Conservation (phyloP, 208 protist species). For the Herpetomonas muscarum region DNA sequence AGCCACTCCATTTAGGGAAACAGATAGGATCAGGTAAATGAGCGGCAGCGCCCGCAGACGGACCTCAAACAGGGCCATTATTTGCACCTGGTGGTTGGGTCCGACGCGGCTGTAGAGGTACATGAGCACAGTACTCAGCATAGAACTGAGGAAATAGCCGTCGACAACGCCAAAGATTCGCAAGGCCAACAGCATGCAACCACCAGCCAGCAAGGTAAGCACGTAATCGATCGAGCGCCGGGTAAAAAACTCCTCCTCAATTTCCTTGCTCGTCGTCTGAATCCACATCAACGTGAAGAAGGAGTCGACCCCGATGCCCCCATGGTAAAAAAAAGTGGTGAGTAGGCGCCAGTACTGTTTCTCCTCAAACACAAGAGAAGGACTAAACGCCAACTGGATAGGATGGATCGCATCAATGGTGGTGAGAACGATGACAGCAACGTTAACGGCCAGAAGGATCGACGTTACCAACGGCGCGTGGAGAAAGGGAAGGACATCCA, state of each 20-base stretch:
- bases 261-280: conserved; percentile 48
- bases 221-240: conserved; percentile 59
- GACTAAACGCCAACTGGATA: conserved; percentile 64
- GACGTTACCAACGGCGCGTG: neutral
- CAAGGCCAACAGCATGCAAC: conserved; percentile 41
- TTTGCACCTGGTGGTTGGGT: conserved; percentile 43
- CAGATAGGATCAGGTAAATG: conserved; percentile 40
- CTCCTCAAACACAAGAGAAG: conserved; percentile 63
- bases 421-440: conserved; percentile 19
- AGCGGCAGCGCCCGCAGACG: conserved; percentile 52
- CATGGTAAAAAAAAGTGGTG: conserved; percentile 72
- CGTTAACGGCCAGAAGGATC: neutral
- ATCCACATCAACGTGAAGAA: conserved; percentile 66
- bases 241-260: conserved; percentile 73
- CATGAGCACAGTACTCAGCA: conserved; percentile 49
- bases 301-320: conserved; percentile 40
- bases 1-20: conserved; percentile 16
- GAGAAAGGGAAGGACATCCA: neutral
- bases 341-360: conserved; percentile 83
- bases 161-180: conserved; percentile 42
- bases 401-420: conserved; percentile 60
- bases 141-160: conserved; percentile 44
- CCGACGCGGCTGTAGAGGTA: conserved; percentile 72
- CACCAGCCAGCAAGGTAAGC: conserved; percentile 45
- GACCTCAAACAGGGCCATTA: conserved; percentile 52